phyloP scores from a whole-genome alignment of 164 flowering plant species.

The Liriodendron chinense region DNA sequence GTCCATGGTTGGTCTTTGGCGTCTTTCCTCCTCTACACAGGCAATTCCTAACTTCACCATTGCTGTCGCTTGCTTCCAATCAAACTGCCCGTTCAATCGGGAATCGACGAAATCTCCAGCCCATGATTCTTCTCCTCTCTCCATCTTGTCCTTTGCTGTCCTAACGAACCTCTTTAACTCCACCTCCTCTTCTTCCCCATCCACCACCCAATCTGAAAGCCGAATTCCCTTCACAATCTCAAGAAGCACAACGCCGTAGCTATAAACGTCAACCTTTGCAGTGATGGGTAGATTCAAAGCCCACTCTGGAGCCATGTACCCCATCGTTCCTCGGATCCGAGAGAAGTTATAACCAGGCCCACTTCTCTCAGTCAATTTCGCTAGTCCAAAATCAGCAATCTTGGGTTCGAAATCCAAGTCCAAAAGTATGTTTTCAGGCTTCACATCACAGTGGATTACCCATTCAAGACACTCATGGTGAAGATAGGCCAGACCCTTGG shows the following conservation, averaged over 20 bases:
- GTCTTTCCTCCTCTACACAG: constrained; percentile 22
- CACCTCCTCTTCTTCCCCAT: constrained; percentile 2
- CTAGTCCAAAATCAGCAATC: constrained; percentile 19
- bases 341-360: constrained; percentile 12
- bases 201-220: constrained; percentile 9
- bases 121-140: constrained; percentile 7
- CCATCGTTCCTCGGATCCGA: constrained; percentile 17
- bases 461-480: constrained; percentile 26
- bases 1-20: constrained; percentile 18
- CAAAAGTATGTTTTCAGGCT: constrained; percentile 22
- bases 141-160: constrained; percentile 4
- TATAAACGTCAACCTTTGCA: constrained; percentile 18
- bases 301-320: constrained; percentile 24
- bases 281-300: constrained; percentile 17
- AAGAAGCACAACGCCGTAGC: constrained; percentile 17
- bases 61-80: constrained; percentile 7
- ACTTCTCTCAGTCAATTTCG: constrained; percentile 15
- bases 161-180: neutral
- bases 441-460: constrained; percentile 24
- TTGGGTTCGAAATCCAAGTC: constrained; percentile 20
- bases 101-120: constrained; percentile 9
- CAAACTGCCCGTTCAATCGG: constrained; percentile 9
- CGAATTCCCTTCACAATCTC: constrained; percentile 20
- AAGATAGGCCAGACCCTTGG: constrained; percentile 21
- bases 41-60: constrained; percentile 15